Conservation (phyloP, 1,284 basidiomycete species). For the Sporisorium iseilematis-ciliati region DNA sequence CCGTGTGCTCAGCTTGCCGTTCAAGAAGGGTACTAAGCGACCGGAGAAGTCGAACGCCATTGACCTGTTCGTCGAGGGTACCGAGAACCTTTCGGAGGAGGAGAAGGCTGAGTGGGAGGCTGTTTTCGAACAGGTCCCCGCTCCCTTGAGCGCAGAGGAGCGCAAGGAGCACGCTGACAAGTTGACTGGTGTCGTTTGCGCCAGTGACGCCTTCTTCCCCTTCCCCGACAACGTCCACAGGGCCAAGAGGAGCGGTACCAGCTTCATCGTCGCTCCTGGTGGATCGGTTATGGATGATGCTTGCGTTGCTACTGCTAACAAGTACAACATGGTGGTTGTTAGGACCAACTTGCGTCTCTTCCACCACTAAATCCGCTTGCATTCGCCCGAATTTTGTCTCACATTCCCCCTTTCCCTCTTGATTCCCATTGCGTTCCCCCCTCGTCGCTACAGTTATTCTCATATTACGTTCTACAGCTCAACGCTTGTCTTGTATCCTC, state of each 20-base stretch:
- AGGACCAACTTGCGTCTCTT: conserved; percentile 67
- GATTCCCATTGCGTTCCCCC: background rate
- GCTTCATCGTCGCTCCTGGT: conserved; percentile 91
- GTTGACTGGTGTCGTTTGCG: conserved; percentile 83
- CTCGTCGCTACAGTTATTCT: background rate
- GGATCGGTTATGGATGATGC: conserved; percentile 94
- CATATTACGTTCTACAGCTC: conserved; percentile 2
- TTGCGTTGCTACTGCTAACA: conserved; percentile 65
- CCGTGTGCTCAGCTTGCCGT: conserved; percentile 87
- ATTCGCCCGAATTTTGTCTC: background rate
- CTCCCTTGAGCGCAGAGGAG: conserved; percentile 79
- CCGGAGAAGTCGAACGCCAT: conserved; percentile 98
- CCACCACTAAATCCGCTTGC: conserved; percentile 60
- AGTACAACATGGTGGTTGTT: conserved; percentile 66
- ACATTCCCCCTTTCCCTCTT: background rate
- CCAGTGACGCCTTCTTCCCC: conserved; percentile 98
- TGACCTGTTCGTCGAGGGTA: conserved; percentile 92
- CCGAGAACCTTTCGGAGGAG: conserved; percentile 63
- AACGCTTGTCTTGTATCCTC: conserved; percentile 20
- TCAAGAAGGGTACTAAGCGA: conserved; percentile 97
- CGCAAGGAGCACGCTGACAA: conserved; percentile 70
- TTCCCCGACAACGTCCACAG: conserved; percentile 98
- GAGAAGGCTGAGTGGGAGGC: conserved; percentile 93
- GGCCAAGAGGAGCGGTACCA: conserved; percentile 88
- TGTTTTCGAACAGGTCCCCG: conserved; percentile 83